Conservation (phyloP, 78 protist genomes). For the Emiliania huxleyi region DNA sequence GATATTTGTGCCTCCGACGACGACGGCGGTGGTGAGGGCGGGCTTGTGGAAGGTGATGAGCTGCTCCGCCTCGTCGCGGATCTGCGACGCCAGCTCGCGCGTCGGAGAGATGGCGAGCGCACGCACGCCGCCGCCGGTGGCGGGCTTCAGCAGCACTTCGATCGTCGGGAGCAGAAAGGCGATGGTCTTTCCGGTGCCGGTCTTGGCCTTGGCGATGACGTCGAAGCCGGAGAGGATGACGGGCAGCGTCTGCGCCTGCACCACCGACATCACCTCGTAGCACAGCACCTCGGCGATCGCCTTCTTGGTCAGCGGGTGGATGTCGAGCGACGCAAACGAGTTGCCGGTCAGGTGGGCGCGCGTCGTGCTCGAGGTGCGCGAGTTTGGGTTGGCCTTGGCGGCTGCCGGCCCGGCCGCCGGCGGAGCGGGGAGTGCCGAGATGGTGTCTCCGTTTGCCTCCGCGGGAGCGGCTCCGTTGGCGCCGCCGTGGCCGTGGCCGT, state of each 20-base stretch:
- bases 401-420: too few species aligned
- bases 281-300: not conserved
- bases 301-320: not conserved
- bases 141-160: not conserved
- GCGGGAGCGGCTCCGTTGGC: too few species aligned
- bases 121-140: not conserved
- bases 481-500: too few species aligned
- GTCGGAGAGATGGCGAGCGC: slow-evolving; percentile 51
- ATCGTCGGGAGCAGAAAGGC: slow-evolving; percentile 66
- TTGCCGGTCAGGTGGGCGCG: not conserved
- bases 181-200: slow-evolving; percentile 76
- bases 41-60: slow-evolving; percentile 16
- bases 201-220: slow-evolving; percentile 45
- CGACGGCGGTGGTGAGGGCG: not conserved
- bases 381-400: too few species aligned
- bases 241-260: not conserved
- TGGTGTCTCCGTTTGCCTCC: too few species aligned
- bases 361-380: too few species aligned
- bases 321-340: not conserved
- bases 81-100: slow-evolving; percentile 57
- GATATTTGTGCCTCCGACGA: slow-evolving; percentile 33
- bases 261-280: not conserved
- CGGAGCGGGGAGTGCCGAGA: too few species aligned
- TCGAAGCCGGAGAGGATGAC: not conserved
- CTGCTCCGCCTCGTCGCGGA: not conserved